Base-by-base conservation (phyloP, 495 filamentous ascomycete species). In the Aspergillus biplanus region DNA sequence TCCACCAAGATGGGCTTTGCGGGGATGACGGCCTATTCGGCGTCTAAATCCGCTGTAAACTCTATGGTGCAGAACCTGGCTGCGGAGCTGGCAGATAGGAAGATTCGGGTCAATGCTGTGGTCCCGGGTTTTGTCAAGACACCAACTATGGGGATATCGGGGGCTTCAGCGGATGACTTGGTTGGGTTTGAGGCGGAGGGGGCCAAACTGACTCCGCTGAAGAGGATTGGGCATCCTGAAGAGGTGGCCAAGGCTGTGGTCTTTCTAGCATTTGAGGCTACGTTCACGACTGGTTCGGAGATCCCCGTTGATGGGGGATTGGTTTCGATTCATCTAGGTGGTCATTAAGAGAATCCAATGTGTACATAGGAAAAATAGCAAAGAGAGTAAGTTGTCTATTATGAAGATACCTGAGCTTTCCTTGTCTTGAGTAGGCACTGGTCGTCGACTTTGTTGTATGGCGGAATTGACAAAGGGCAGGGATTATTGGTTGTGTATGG, bases 101-200 rank as follows among this genome's bases (percentile, higher is more conserved):
- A 52, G 46, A 53, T 63, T 13, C 44, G 61, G 18, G 61, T 63
- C 12, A 63, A 63, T 18, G 61, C 61, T 8, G 61, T 63, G 18
- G 46, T 39, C 8, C 61, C 61, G 11, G 61, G 61, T 12, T 63
- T 63, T 32, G 47, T 63, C 8, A 57, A 44, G 33, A 63, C 61
- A 15, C 61, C 61, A 7, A 63, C 61, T 4, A 63, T 63, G 61
- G 61, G 61, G 4, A 42, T 63, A 1, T 47, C 55, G 6, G 47
- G 39, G 13, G 54, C 55, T 5, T 58, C 61, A 33, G 7, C 42
- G 15, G 61, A 58, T 15, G 54, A 63, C 8, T 34, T 57, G 18
- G 39, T 39, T 9, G 54, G n/a, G 7, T 63, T 63, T 49, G 61
- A 53, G 27, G 55, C n/a, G 9, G 44, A 63, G 54, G 61, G 61